A percentile compares a stretch with the other conserved stretches of the same genome.
phyloP scores from a whole-genome alignment of 768 basidiomycete genomes.

The Termitomyces sp. region DNA sequence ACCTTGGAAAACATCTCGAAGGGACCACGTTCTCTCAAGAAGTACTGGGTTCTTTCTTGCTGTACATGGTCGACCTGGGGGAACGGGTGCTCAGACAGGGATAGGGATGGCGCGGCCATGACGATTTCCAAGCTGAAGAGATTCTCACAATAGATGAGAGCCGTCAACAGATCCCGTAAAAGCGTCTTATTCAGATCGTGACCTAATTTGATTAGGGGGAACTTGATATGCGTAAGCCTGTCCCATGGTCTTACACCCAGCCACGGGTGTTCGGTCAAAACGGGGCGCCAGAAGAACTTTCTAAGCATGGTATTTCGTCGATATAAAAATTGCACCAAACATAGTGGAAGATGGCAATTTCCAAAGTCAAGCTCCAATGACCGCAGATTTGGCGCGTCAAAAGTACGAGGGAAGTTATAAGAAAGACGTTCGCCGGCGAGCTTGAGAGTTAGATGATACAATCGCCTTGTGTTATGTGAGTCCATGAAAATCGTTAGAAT shows the following conservation, averaged over 20 bases:
- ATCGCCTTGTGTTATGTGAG: neutral
- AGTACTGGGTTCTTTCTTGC: neutral
- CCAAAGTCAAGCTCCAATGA: neutral
- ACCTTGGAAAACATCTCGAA: neutral
- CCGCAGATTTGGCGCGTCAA: neutral
- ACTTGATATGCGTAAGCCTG: slow-evolving; percentile 3
- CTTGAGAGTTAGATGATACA: neutral
- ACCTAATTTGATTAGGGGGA: neutral
- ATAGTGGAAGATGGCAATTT: neutral
- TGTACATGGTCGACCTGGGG: neutral
- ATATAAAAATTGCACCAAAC: neutral
- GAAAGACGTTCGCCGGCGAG: neutral
- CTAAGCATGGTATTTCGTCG: neutral
- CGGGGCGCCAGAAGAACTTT: neutral
- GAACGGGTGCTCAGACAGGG: neutral
- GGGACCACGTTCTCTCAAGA: neutral
- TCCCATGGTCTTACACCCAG: neutral
- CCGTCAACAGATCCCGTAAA: neutral
- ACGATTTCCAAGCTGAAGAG: slow-evolving; percentile 1
- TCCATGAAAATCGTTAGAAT: neutral
- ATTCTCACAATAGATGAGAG: neutral
- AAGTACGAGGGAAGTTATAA: neutral
- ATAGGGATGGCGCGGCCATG: neutral
- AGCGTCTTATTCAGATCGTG: too few relatives aligned
- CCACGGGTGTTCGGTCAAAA: neutral